These are phyloP conservation scores for Volutella citrinella DNA, from an alignment of 2,329 filamentous ascomycete species.

Conservation along the genomic window DNA sequence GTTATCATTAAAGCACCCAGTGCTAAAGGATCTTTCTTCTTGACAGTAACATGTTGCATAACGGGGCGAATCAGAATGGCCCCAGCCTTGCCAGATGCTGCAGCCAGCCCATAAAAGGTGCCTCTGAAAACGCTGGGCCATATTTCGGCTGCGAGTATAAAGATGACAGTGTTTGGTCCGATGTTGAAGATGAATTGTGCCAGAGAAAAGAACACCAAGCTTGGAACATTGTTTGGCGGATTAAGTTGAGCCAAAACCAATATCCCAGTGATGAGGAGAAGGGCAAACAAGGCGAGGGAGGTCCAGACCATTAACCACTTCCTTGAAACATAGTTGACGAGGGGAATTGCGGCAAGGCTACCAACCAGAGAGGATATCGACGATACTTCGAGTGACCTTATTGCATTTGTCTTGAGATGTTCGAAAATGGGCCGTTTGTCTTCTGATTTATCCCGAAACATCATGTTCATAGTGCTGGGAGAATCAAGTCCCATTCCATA, in stretches of 20 bases:
- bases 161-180: slow-evolving; percentile 28
- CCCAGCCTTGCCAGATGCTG: slow-evolving; percentile 28
- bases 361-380: slow-evolving; percentile 5
- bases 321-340: slow-evolving; percentile 4
- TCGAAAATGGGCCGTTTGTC: slow-evolving; percentile 1
- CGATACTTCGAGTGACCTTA: slow-evolving; percentile 1
- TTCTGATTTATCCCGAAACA: slow-evolving; percentile 16
- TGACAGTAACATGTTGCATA: too few species aligned
- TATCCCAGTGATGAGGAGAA: slow-evolving; percentile 6
- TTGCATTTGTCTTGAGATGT: not conserved
- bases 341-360: not conserved
- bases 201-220: not conserved
- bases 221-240: too few species aligned
- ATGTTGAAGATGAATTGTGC: slow-evolving; percentile 24
- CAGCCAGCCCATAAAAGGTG: slow-evolving; percentile 28
- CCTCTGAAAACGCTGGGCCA: slow-evolving; percentile 30
- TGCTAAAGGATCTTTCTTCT: too few species aligned
- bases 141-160: slow-evolving; percentile 29
- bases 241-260: too few species aligned
- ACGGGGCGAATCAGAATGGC: slow-evolving; percentile 21
- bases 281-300: not conserved
- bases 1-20: too few species aligned
- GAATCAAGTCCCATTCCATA: slow-evolving; percentile 44
- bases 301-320: slow-evolving; percentile 1
- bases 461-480: slow-evolving; percentile 18